These are phyloP conservation scores for Rhizophagus prolifer DNA, from an alignment of 192 early-diverging fungal genomes.

Conservation along the genomic window DNA sequence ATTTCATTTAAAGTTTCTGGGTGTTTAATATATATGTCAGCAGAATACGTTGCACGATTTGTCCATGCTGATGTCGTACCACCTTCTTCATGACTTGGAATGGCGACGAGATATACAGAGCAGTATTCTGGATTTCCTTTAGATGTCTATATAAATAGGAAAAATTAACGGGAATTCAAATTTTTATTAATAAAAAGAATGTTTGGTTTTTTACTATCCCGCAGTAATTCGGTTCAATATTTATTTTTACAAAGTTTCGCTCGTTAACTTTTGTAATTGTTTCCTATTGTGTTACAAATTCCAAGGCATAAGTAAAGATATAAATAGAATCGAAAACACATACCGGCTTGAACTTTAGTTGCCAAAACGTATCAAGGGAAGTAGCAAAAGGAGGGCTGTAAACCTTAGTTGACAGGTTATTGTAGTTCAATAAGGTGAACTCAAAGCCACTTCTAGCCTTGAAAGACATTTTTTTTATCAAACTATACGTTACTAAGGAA, in stretches of 20 bases:
- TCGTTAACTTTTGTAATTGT: neutral
- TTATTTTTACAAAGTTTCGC: neutral
- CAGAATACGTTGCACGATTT: neutral
- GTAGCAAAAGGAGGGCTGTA: slow-evolving; percentile 23
- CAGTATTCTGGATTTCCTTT: slow-evolving; percentile 19
- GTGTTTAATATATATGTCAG: slow-evolving; percentile 19
- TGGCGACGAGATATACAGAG: slow-evolving; percentile 12
- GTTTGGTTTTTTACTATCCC: neutral
- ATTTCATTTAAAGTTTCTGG: neutral
- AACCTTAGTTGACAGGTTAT: neutral
- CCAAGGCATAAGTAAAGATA: neutral
- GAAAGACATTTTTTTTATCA: neutral
- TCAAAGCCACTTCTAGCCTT: slow-evolving; percentile 17
- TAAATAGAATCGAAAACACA: neutral
- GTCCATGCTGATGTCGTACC: slow-evolving; percentile 5
- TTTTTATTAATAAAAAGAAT: neutral
- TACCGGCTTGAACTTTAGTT: slow-evolving; percentile 27
- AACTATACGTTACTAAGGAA: neutral
- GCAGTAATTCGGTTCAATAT: neutral
- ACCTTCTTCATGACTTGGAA: slow-evolving; percentile 25
- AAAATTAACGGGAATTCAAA: neutral
- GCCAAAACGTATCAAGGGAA: slow-evolving; percentile 26
- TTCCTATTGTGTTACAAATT: neutral
- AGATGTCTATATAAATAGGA: slow-evolving; percentile 9
- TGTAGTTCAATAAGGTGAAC: neutral